phyloP scores from a whole-genome alignment of 495 filamentous ascomycete genomes.

The Rhizodiscina lignyota region DNA sequence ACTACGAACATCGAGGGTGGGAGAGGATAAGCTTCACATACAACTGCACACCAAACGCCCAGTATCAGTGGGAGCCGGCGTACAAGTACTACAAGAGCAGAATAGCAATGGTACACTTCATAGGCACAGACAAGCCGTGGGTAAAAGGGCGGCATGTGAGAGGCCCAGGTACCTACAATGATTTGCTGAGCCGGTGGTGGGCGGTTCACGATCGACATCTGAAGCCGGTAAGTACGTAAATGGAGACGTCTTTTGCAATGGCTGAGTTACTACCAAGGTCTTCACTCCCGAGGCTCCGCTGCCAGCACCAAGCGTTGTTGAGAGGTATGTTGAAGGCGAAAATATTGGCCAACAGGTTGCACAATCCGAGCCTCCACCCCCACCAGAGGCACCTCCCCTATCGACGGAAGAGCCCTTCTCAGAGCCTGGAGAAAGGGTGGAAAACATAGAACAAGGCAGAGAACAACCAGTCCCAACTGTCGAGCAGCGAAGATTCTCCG shows the following conservation, averaged over 20 bases:
- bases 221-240: slow-evolving; percentile 34
- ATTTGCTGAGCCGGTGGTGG: slow-evolving; percentile 79
- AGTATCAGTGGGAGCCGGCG: slow-evolving; percentile 90
- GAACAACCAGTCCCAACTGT: slow-evolving; percentile 23
- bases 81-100: slow-evolving; percentile 81
- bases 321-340: background rate
- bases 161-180: slow-evolving; percentile 50
- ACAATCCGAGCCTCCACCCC: slow-evolving; percentile 3
- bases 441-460: slow-evolving; percentile 23
- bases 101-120: slow-evolving; percentile 85
- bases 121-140: slow-evolving; percentile 87
- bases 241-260: background rate
- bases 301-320: no score
- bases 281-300: no score
- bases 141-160: slow-evolving; percentile 44
- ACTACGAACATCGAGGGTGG: slow-evolving; percentile 59
- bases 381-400: slow-evolving; percentile 7
- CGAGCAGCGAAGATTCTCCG: slow-evolving; percentile 27
- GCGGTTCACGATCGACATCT: slow-evolving; percentile 80
- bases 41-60: slow-evolving; percentile 86
- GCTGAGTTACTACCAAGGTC: background rate
- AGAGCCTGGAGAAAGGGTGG: slow-evolving; percentile 17
- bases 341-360: background rate
- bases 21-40: slow-evolving; percentile 87
- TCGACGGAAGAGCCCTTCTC: slow-evolving; percentile 22